phyloP scores from a whole-genome alignment of 805 yeast genomes.

The Saccharomycopsis microspora region DNA sequence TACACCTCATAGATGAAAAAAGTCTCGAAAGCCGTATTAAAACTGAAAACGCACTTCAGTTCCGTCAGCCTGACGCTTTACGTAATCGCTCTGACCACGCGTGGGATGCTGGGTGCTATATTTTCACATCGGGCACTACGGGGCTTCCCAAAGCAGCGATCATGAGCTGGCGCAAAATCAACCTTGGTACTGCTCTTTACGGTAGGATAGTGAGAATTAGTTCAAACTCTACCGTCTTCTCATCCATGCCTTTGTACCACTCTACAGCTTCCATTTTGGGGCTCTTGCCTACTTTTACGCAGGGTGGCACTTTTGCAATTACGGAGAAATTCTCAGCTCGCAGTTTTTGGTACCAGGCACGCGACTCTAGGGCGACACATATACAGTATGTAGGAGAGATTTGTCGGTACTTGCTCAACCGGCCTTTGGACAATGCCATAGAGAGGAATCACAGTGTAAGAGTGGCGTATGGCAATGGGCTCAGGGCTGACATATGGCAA shows the following conservation, averaged over 20 bases:
- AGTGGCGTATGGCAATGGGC: conserved; percentile 84
- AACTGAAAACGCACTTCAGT: conserved; percentile 32
- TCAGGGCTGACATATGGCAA: conserved; percentile 81
- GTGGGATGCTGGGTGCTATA: conserved; percentile 55
- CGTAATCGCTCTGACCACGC: conserved; percentile 51
- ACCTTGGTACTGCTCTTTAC: conserved; percentile 58
- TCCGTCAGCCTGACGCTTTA: conserved; percentile 42
- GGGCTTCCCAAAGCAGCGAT: conserved; percentile 92
- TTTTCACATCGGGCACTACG: conserved; percentile 90
- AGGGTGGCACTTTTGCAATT: conserved; percentile 68
- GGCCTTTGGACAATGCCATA: conserved; percentile 49
- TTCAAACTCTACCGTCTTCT: conserved; percentile 50
- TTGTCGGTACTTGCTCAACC: conserved; percentile 69
- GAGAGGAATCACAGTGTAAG: conserved; percentile 49
- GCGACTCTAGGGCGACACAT: conserved; percentile 58
- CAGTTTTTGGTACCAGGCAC: conserved; percentile 85
- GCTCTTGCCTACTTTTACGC: conserved; percentile 51
- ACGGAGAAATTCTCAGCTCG: conserved; percentile 75
- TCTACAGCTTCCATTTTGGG: conserved; percentile 90
- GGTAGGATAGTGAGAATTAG: conserved; percentile 55
- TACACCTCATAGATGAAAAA: conserved; percentile 40
- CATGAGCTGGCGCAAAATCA: conserved; percentile 82
- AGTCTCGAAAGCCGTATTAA: conserved; percentile 30
- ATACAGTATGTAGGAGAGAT: conserved; percentile 94
- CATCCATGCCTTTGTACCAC: conserved; percentile 94